These are phyloP conservation scores for Fraxinus ornus DNA, from an alignment of 305 asterid species.

Conservation along the genomic window DNA sequence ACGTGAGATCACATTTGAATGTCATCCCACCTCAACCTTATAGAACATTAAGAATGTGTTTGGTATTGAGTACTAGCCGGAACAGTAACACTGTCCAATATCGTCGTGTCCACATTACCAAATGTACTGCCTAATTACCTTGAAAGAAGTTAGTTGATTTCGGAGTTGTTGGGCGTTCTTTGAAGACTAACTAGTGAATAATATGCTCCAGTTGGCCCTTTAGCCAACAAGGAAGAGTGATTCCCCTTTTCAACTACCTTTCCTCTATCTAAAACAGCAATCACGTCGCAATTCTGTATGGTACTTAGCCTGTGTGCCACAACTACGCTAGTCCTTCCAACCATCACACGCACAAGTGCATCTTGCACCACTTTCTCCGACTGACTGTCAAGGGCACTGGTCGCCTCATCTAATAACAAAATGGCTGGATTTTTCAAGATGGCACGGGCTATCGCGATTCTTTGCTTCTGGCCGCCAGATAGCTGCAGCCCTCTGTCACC, in stretches of 20 bases:
- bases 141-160: constrained; percentile 14
- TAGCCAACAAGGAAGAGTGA: constrained; percentile 60
- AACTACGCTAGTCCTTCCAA: constrained; percentile 79
- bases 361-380: constrained; percentile 86
- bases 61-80: background rate
- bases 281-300: constrained; percentile 64
- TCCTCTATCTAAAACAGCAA: constrained; percentile 78
- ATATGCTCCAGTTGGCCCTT: constrained; percentile 64
- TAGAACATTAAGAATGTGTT: background rate
- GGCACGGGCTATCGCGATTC: constrained; percentile 86
- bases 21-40: background rate
- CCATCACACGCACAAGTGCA: constrained; percentile 81
- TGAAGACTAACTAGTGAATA: constrained; percentile 71
- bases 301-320: constrained; percentile 88
- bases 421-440: constrained; percentile 66
- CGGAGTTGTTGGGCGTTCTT: constrained; percentile 29
- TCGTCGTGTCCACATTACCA: background rate
- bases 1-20: background rate
- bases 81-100: background rate
- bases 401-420: constrained; percentile 76
- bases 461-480: constrained; percentile 92
- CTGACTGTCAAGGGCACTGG: constrained; percentile 80
- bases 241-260: constrained; percentile 72
- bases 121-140: background rate
- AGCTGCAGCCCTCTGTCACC: constrained; percentile 89